A percentile compares a stretch with the other conserved stretches of the same genome.
Conservation (phyloP, 176 grass and related monocot species). For the Triticum turgidum region DNA sequence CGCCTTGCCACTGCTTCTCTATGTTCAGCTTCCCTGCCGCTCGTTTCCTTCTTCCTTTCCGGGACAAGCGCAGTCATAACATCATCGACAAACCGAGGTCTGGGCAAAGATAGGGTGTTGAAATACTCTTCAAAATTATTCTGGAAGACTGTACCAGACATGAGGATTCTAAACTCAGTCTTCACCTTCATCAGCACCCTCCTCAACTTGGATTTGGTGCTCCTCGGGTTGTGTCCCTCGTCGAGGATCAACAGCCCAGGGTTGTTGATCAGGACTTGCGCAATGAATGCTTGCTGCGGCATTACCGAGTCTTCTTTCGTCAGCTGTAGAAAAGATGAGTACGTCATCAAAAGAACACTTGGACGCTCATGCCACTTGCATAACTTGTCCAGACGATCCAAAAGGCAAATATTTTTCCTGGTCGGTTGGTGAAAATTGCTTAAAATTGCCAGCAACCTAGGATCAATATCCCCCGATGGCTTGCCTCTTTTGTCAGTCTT, state of each 20-base stretch:
- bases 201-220: constrained; percentile 70
- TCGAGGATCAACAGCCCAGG: constrained; percentile 87
- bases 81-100: constrained; percentile 76
- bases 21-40: constrained; percentile 30
- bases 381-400: constrained; percentile 81
- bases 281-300: constrained; percentile 51
- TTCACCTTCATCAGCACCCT: constrained; percentile 78
- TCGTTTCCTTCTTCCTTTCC: constrained; percentile 29
- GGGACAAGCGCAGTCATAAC: constrained; percentile 52
- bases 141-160: constrained; percentile 91
- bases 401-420: constrained; percentile 32
- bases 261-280: constrained; percentile 54
- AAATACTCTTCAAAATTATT: constrained; percentile 97
- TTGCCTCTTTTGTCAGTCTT: constrained; percentile 30
- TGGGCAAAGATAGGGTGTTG: constrained; percentile 86
- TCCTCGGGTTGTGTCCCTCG: constrained; percentile 96
- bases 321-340: constrained; percentile 62
- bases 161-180: constrained; percentile 80
- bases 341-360: constrained; percentile 89
- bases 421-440: constrained; percentile 34
- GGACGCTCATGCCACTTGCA: constrained; percentile 74
- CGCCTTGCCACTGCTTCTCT: constrained; percentile 57
- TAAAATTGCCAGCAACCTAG: constrained; percentile 35
- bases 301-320: constrained; percentile 52
- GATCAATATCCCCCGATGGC: constrained; percentile 15